These are phyloP conservation scores for Serendipita sp. DNA, from an alignment of 768 basidiomycete species.

Conservation along the genomic window DNA sequence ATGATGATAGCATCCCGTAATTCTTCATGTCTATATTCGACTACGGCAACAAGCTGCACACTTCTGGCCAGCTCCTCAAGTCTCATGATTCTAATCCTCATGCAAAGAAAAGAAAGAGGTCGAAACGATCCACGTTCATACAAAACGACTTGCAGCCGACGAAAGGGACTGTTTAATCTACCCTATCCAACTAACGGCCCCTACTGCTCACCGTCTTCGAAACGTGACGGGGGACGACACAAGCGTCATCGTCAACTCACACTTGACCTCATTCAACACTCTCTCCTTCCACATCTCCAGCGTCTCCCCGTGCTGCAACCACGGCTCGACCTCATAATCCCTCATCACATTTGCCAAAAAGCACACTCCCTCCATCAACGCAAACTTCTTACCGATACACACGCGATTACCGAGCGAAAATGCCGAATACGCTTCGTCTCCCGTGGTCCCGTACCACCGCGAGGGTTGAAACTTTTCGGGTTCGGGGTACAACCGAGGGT, in stretches of 20 bases:
- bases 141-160: no score
- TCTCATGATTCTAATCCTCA: no score
- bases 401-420: conserved; percentile 30
- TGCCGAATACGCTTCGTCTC: conserved; percentile 9
- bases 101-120: no score
- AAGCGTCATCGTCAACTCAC: background rate
- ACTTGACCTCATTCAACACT: conserved; percentile 5
- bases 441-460: conserved; percentile 26
- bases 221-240: background rate
- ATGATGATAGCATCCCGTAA: no score
- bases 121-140: no score
- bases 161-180: no score
- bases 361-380: conserved; percentile 34
- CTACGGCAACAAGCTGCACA: no score
- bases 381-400: conserved; percentile 43
- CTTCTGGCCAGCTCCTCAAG: no score
- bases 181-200: no score
- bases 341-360: conserved; percentile 37
- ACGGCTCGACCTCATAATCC: conserved; percentile 37
- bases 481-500: conserved; percentile 33
- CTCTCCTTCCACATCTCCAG: conserved; percentile 15
- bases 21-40: no score
- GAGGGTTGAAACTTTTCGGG: conserved; percentile 34
- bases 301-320: conserved; percentile 26
- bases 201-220: background rate